Percentiles rank a stretch among this genome's conserved stretches.
Conservation (phyloP, 2,329 filamentous ascomycete genomes). For the Fonsecaea monophora region DNA sequence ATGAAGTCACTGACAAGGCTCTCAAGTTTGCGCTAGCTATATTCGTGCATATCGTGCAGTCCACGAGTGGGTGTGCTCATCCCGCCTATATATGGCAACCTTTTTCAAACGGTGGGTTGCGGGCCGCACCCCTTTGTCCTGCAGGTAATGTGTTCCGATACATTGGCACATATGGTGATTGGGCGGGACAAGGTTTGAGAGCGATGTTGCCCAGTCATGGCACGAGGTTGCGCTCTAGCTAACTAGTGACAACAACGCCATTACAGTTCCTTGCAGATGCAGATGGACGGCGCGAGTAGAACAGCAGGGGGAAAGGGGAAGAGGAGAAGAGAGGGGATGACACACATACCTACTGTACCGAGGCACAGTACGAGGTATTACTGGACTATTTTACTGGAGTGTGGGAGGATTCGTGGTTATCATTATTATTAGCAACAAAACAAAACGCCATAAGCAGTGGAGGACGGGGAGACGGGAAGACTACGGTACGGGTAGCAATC, state of each 20-base stretch:
- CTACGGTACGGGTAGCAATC: not conserved
- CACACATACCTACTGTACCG: not conserved
- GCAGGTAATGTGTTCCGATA: not conserved
- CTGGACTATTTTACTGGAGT: not conserved
- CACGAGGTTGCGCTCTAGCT: not conserved
- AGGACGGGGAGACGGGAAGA: not conserved
- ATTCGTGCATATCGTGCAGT: not conserved
- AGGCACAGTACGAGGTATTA: not conserved
- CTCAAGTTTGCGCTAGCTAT: not conserved
- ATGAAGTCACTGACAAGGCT: not conserved
- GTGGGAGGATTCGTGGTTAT: not conserved
- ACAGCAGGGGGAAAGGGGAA: not conserved
- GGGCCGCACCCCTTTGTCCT: not conserved
- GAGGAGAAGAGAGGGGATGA: not conserved
- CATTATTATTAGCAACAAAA: not conserved
- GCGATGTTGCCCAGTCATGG: not conserved
- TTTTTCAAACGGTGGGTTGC: not conserved
- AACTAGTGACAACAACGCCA: not conserved
- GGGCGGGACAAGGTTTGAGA: not conserved
- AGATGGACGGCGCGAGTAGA: not conserved
- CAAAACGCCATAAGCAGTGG: not conserved
- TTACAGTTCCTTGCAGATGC: not conserved
- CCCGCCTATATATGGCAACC: not conserved
- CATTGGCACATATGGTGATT: constrained; percentile 1
- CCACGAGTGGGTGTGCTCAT: not conserved